Conservation (phyloP, 2,329 filamentous ascomycete genomes). For the Septoria linicola region DNA sequence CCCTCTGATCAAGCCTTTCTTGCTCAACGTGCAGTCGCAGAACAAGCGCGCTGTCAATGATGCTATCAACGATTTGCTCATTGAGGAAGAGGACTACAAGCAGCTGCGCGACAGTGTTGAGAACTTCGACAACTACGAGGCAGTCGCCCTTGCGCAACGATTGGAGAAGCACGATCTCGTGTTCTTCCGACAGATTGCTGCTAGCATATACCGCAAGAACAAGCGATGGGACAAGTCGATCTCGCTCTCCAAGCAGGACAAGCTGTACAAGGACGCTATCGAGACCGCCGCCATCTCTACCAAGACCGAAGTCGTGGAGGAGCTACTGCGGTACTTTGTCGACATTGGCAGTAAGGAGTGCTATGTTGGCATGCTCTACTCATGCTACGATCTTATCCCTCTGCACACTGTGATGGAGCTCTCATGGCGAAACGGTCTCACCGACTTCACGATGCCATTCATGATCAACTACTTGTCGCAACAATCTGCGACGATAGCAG, state of each 20-base stretch:
- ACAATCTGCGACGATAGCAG: slow-evolving; percentile 80
- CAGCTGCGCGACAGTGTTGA: slow-evolving; percentile 95
- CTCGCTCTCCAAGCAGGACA: slow-evolving; percentile 95
- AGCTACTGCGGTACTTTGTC: slow-evolving; percentile 94
- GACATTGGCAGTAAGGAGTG: slow-evolving; percentile 98
- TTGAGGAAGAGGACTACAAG: slow-evolving; percentile 99
- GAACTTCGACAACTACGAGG: slow-evolving; percentile 99
- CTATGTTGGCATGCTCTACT: slow-evolving; percentile 99
- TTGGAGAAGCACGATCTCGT: slow-evolving; percentile 97
- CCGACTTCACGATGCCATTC: slow-evolving; percentile 98
- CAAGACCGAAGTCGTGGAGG: slow-evolving; percentile 91
- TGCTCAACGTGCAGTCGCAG: slow-evolving; percentile 91
- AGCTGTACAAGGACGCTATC: slow-evolving; percentile 98
- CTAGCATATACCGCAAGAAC: slow-evolving; percentile 98
- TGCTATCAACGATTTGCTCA: slow-evolving; percentile 94
- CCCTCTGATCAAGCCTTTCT: slow-evolving; percentile 96
- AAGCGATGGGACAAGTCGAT: slow-evolving; percentile 99
- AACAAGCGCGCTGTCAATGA: slow-evolving; percentile 99
- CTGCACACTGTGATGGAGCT: slow-evolving; percentile 92
- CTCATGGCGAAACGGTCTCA: slow-evolving; percentile 91
- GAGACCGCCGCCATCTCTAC: slow-evolving; percentile 91
- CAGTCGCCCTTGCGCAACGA: slow-evolving; percentile 84
- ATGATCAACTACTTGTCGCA: slow-evolving; percentile 98
- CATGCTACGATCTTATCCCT: slow-evolving; percentile 95
- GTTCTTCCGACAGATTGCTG: slow-evolving; percentile 98